Percentiles rank a stretch among this genome's conserved stretches.
phyloP scores from a whole-genome alignment of 2,329 filamentous ascomycete genomes.

The Fusarium stilboides region DNA sequence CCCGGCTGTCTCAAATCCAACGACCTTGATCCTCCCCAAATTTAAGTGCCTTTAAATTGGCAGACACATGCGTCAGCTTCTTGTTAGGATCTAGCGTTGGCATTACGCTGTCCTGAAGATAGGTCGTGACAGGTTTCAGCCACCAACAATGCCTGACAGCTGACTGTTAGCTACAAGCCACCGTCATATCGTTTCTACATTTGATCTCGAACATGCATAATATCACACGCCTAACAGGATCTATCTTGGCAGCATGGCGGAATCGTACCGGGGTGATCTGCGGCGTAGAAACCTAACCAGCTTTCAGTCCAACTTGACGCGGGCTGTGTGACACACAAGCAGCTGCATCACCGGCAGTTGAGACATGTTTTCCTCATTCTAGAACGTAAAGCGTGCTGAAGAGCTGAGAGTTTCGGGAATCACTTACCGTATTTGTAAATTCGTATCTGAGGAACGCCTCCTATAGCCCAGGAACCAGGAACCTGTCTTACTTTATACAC shows the following conservation, averaged over 20 bases:
- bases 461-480: constrained; percentile 20
- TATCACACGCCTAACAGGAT: background rate
- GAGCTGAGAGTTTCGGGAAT: constrained; percentile 5
- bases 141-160: constrained; percentile 12
- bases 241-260: background rate
- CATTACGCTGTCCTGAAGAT: background rate
- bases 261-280: background rate
- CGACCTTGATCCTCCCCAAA: background rate
- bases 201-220: constrained; percentile 11
- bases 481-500: constrained; percentile 3
- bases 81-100: constrained; percentile 3
- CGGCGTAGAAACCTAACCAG: constrained; percentile 3
- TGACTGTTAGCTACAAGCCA: constrained; percentile 7
- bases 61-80: background rate
- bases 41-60: background rate
- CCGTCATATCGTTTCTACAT: constrained; percentile 12
- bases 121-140: constrained; percentile 22
- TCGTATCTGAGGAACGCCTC: background rate
- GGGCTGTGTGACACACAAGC: constrained; percentile 18
- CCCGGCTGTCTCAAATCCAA: background rate
- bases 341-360: constrained; percentile 25
- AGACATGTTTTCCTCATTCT: constrained; percentile 6
- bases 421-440: constrained; percentile 18
- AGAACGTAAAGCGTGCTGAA: constrained; percentile 7
- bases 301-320: background rate